phyloP scores from a whole-genome alignment of 768 basidiomycete genomes.

The Hemileccinum impolitum region DNA sequence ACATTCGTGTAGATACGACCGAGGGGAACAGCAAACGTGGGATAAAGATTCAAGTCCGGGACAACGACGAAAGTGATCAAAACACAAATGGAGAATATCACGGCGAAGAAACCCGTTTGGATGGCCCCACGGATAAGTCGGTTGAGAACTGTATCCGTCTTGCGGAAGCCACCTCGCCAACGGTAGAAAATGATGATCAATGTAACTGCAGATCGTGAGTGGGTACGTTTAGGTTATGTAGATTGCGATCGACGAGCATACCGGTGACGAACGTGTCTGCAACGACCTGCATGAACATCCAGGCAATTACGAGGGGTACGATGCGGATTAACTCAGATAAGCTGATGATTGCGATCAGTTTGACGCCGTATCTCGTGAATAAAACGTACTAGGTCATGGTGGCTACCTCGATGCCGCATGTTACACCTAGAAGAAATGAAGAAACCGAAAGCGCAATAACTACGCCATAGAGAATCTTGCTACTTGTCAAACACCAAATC shows the following conservation, averaged over 20 bases:
- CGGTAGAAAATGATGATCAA: conserved; percentile 33
- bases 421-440: conserved; percentile 43
- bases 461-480: conserved; percentile 27
- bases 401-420: conserved; percentile 41
- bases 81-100: conserved; percentile 48
- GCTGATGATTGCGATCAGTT: conserved; percentile 21
- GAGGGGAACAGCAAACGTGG: conserved; percentile 38
- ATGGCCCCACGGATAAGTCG: conserved; percentile 52
- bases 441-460: conserved; percentile 36
- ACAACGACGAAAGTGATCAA: conserved; percentile 34
- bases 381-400: conserved; percentile 37
- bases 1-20: conserved; percentile 49
- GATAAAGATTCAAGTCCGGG: conserved; percentile 32
- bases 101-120: conserved; percentile 51
- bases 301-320: conserved; percentile 42
- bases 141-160: conserved; percentile 51
- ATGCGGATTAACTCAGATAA: conserved; percentile 39
- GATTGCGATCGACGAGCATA: conserved; percentile 9
- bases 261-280: conserved; percentile 45
- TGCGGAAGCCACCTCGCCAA: conserved; percentile 50
- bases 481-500: conserved; percentile 13
- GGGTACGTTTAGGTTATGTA: neutral
- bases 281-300: conserved; percentile 44
- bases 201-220: conserved; percentile 12
- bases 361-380: neutral